Evolutionary conservation across 164 flowering plant species (phyloP), one percentile per base, ranked within the genome.

Genomic region (Stephania japonica): DNA sequence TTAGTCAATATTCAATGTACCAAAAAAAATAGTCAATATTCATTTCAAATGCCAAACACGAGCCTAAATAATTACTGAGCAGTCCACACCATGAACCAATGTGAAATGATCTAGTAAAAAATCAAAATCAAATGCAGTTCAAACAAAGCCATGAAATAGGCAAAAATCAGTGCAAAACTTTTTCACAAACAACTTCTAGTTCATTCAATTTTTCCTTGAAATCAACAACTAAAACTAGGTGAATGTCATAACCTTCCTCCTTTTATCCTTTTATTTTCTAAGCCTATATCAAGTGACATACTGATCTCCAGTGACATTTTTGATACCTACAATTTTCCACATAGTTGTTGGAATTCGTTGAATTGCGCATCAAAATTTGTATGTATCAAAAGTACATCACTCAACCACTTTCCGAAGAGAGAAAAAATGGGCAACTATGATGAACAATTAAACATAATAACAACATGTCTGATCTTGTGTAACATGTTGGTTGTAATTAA

Each of bases 11-110:
- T n/a, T n/a, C n/a, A n/a, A n/a, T n/a, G n/a, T n/a, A n/a, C n/a
- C n/a, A n/a, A n/a, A n/a, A n/a, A n/a, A n/a, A n/a, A n/a, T n/a
- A n/a, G n/a, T n/a, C n/a, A 13, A 56, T 19, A 56, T 56, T 56
- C 62, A 56, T 56, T 56, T 56, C 21, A 18, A 16, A 56, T 6
- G 21, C n/a, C 16, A 56, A 18, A 56, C 62, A 56, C 18, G 18
- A 56, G 62, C 62, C 62, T n/a, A 56, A 19, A 56, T 56, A 56
- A 16, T 56, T 56, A 56, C n/a, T 56, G n/a, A 56, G 62, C 62
- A 16, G 21, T 16, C n/a, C 18, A 56, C 18, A 56, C 62, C 6
- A 6, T 56, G 16, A 56, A 0, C 16, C n/a, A 5, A 56, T 16
- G 4, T n/a, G 18, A 56, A 56, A 56, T 56, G 62, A 56, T 21